Conservation (phyloP, 306 rosid genomes). For the Quercus alba region DNA sequence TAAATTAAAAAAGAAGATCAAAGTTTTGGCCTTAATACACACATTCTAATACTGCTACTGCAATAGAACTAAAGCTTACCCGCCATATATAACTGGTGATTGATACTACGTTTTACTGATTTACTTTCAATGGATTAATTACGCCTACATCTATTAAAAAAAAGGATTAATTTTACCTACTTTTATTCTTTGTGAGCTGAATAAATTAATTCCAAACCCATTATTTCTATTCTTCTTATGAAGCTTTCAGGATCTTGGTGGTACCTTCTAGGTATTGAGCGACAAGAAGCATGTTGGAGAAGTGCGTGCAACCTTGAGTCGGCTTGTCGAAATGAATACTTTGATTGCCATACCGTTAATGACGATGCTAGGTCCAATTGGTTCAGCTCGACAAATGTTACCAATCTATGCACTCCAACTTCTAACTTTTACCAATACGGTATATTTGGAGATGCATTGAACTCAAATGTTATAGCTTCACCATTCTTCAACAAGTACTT, state of each 20-base stretch:
- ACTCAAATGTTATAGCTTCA: slow-evolving; percentile 55
- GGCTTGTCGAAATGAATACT: slow-evolving; percentile 47
- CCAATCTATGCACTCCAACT: slow-evolving; percentile 51
- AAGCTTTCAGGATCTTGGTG: slow-evolving; percentile 96
- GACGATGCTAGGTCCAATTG: slow-evolving; percentile 46
- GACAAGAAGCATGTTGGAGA: slow-evolving; percentile 96
- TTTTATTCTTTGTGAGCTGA: background rate
- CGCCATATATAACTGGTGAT: no score
- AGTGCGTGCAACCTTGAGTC: slow-evolving; percentile 45
- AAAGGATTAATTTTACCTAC: no score
- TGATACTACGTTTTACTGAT: no score
- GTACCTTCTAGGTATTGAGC: slow-evolving; percentile 82
- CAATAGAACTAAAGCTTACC: slow-evolving; percentile 2
- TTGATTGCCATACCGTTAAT: slow-evolving; percentile 50
- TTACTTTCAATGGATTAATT: no score
- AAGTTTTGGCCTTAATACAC: no score
- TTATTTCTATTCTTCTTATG: background rate
- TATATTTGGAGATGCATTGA: slow-evolving; percentile 71
- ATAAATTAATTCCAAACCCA: no score
- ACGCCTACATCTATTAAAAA: slow-evolving; percentile 1
- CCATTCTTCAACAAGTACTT: slow-evolving; percentile 77
- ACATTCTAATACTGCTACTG: no score
- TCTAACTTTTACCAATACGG: slow-evolving; percentile 51
- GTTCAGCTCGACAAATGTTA: slow-evolving; percentile 60
- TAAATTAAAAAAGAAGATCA: no score